Base-by-base conservation (phyloP, 2,329 filamentous ascomycete genomes). In the Penicillium concentricum region DNA sequence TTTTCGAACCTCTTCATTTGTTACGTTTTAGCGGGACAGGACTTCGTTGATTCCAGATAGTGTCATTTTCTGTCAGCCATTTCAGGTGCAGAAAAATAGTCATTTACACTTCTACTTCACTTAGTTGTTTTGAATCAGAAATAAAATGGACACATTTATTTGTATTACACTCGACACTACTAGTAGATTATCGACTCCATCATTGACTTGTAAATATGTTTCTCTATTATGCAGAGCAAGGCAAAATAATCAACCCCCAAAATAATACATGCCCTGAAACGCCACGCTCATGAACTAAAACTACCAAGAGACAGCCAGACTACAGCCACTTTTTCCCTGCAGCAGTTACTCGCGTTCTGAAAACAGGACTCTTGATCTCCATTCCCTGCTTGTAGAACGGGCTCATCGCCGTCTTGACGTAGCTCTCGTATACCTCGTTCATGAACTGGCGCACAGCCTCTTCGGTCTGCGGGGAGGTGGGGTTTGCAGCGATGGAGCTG, bases 371-470 rank as follows among this genome's bases (percentile, higher is more conserved):
- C 70, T 83, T 86, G 51, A 99, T 87, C 66, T 90, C 87, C 82
- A 89, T 89, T 63, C 96, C 93, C 54, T 88, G 85, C 52, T 84
- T 82, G 79, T 97, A 97, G 74, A 99, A 99, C 0, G 94, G 94
- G 71, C 87, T 97, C 94, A 99, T 97, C 56, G 92, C 87, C 13
- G 92, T 90, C 82, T 99, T 99, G 63, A 96, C 85, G 88, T 93
- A 99, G 65, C 87, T 91, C 77, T 99, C 94, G 77, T 97, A 97
- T 13, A 97, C 90, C 72, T 99, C 94, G 16, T 84, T 82, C 79
- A 99, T 96, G 79, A 97, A 99, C 76, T 91, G 91, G 72, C 91
- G 87, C 67, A 97, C 90, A 5, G 94, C 93, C 78, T 99, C 94
- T 77, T 99, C 94, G 5, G 93, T 96, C 72, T 93, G 91, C 6